phyloP scores from a whole-genome alignment of 1,139 yeast genomes.

The Candida mesenterica region DNA sequence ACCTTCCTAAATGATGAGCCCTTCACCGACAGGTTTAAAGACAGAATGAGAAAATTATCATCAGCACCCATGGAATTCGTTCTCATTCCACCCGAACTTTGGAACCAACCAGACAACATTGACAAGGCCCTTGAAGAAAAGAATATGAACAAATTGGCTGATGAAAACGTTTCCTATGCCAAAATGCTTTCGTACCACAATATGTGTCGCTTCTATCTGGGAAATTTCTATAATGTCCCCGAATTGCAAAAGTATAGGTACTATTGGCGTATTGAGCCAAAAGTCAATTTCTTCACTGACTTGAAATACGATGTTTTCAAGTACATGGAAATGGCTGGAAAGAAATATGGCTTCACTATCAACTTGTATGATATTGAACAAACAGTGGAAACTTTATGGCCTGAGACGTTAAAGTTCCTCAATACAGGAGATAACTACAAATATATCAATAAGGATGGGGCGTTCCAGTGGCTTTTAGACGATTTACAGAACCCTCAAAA shows the following conservation, averaged over 20 bases:
- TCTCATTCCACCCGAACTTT: slow-evolving; percentile 49
- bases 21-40: slow-evolving; percentile 58
- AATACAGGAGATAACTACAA: slow-evolving; percentile 57
- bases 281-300: slow-evolving; percentile 63
- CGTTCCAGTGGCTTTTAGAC: slow-evolving; percentile 73
- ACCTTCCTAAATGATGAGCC: slow-evolving; percentile 73
- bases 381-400: slow-evolving; percentile 64
- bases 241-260: slow-evolving; percentile 52
- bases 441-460: slow-evolving; percentile 55
- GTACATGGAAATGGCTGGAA: slow-evolving; percentile 62
- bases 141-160: slow-evolving; percentile 38
- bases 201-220: slow-evolving; percentile 76
- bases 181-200: slow-evolving; percentile 64
- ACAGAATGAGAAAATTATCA: slow-evolving; percentile 36
- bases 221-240: slow-evolving; percentile 61
- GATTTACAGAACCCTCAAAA: slow-evolving; percentile 59
- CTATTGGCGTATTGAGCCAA: slow-evolving; percentile 85
- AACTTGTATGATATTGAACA: slow-evolving; percentile 67
- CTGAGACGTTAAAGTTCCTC: slow-evolving; percentile 60
- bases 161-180: slow-evolving; percentile 62
- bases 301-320: slow-evolving; percentile 75
- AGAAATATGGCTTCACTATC: slow-evolving; percentile 69
- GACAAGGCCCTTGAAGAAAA: slow-evolving; percentile 41
- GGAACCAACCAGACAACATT: slow-evolving; percentile 65
- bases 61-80: slow-evolving; percentile 60